These are phyloP conservation scores for Sporothrix luriei DNA, from an alignment of 2,329 filamentous ascomycete species.

Conservation along the genomic window DNA sequence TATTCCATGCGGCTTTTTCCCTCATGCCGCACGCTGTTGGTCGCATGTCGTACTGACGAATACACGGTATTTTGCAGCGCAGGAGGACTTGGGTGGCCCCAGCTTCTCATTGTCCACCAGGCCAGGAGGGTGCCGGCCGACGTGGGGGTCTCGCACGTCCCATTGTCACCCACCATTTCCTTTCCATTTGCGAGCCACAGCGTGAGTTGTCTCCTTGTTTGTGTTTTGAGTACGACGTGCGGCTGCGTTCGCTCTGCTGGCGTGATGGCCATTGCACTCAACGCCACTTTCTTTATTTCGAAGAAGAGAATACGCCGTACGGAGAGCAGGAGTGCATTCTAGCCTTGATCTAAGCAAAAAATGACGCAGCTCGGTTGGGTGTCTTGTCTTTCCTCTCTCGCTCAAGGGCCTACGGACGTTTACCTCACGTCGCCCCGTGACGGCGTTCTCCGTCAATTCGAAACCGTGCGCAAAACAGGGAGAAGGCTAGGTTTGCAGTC, in stretches of 20 bases:
- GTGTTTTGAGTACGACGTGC: neutral
- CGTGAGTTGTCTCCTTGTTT: neutral
- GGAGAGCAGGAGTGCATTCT: neutral
- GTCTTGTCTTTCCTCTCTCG: neutral
- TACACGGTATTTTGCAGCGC: neutral
- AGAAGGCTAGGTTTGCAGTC: neutral
- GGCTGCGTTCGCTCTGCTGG: too few relatives aligned
- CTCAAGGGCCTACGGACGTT: neutral
- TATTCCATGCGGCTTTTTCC: neutral
- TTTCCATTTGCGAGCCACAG: neutral
- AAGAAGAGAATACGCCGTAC: neutral
- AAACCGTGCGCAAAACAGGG: too few relatives aligned
- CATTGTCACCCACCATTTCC: neutral
- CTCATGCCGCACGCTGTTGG: neutral
- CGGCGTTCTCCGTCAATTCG: constrained; percentile 8
- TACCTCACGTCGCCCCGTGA: neutral
- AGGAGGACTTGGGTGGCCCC: constrained; percentile 20
- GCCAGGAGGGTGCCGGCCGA: constrained; percentile 4
- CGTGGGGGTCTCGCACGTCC: constrained; percentile 21
- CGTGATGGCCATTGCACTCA: neutral
- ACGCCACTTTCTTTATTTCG: constrained; percentile 1
- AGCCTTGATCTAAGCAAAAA: neutral
- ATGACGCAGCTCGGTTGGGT: constrained; percentile 7
- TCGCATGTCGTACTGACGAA: constrained; percentile 19
- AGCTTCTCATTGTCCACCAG: neutral